Evolutionary conservation across 2,329 filamentous ascomycete species (phyloP).

Genomic region (Penicillium sp.): DNA sequence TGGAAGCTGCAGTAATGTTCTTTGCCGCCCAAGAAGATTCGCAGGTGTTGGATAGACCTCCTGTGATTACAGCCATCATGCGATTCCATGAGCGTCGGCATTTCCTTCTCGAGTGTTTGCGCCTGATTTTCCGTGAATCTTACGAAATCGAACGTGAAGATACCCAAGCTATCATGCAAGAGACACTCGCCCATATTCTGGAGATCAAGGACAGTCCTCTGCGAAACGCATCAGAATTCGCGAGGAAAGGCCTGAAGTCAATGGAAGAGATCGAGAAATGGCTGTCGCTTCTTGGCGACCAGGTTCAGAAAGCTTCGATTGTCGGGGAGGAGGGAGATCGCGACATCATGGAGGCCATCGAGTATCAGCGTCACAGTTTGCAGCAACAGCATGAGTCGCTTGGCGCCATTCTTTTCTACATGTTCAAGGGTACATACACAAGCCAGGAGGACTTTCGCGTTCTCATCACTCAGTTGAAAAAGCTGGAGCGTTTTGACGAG

Average conservation of each 20-base stretch:
- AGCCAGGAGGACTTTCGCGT: slow-evolving; percentile 66
- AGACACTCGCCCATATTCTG: slow-evolving; percentile 55
- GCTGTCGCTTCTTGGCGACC: slow-evolving; percentile 70
- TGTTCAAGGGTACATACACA: slow-evolving; percentile 70
- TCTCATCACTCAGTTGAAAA: slow-evolving; percentile 64
- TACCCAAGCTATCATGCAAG: slow-evolving; percentile 51
- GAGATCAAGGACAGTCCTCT: slow-evolving; percentile 48
- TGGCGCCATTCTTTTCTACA: slow-evolving; percentile 69
- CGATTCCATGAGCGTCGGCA: slow-evolving; percentile 82
- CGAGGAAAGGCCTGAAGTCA: slow-evolving; percentile 67
- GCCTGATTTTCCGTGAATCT: slow-evolving; percentile 68
- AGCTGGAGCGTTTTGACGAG: slow-evolving; percentile 70
- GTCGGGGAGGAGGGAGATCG: slow-evolving; percentile 61
- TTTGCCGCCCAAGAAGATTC: slow-evolving; percentile 67
- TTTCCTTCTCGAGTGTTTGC: slow-evolving; percentile 75
- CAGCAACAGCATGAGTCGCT: slow-evolving; percentile 86
- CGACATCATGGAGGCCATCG: slow-evolving; percentile 70
- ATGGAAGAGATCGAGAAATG: slow-evolving; percentile 73
- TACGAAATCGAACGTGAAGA: slow-evolving; percentile 57
- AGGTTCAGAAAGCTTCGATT: slow-evolving; percentile 67
- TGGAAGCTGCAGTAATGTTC: slow-evolving; percentile 72
- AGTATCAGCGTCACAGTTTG: slow-evolving; percentile 74
- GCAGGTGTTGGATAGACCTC: slow-evolving; percentile 62
- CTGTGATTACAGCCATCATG: slow-evolving; percentile 74
- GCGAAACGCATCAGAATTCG: slow-evolving; percentile 56